Base-by-base conservation (phyloP, 2,329 filamentous ascomycete genomes). In the Microsporum ferrugineum region DNA sequence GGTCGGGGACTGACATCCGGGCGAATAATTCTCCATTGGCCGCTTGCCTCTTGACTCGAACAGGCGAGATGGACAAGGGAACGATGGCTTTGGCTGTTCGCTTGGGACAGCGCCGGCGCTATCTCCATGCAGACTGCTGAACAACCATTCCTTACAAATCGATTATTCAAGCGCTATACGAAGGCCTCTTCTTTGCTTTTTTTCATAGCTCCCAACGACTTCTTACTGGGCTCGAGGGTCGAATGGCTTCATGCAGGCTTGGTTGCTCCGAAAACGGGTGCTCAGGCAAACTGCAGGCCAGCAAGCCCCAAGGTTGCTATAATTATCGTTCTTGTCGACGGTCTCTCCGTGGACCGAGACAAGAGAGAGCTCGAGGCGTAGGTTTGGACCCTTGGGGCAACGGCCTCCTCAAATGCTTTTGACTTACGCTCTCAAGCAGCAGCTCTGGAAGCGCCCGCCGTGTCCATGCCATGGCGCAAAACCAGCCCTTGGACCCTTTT, bases 111-210 rank as follows among this genome's bases (percentile, higher is more conserved):
- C 17, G 17, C 17, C 17, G 17, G 17, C 17, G 17, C 17, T 23
- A 23, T 23, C 17, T 23, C 17, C 17, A 23, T 23, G 17, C 17
- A 23, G 17, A 23, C 17, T 23, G 6, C 12, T 39, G 36, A 6
- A 6, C 36, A 39, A 39, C 36, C 12, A 23, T 23, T 23, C 33
- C 23, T 53, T 31, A 53, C 49, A 29, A 53, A 53, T 53, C 12
- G 27, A 53, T 53, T 53, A 53, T 53, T 53, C 49, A 53, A 53
- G 49, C 49, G 29, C 31, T 31, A 53, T 53, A 53, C 49, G 49
- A 53, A n/a, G 34, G 34, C 34, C 34, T 36, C 45, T 49, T 7
- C 29, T 53, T 5, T 5, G 33, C 10, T 34, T 2, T 14, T 14
- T 23, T 29, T 34, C 14, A 33, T 27, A 8, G 2, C 31, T 51